These are phyloP conservation scores for Fusarium mangiferae DNA, from an alignment of 2,329 filamentous ascomycete species.

Conservation along the genomic window DNA sequence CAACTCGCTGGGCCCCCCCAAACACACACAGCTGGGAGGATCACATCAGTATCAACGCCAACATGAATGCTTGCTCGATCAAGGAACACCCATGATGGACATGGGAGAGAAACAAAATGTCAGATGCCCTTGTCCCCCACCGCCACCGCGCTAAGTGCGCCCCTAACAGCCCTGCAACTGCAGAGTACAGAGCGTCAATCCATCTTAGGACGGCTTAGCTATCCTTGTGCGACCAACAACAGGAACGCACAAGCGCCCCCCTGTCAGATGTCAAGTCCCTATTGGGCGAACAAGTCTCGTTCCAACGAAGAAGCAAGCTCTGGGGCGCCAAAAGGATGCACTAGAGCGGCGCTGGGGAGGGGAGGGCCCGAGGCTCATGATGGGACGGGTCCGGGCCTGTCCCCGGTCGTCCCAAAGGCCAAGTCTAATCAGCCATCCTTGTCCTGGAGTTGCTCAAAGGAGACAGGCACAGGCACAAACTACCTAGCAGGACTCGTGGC, in stretches of 20 bases:
- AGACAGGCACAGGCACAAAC: neutral
- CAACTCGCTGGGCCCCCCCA: neutral
- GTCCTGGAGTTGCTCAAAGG: neutral
- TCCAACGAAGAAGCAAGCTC: constrained; percentile 7
- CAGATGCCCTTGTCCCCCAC: constrained; percentile 18
- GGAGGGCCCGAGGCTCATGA: constrained; percentile 26
- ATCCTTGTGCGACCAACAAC: constrained; percentile 35
- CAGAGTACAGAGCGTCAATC: constrained; percentile 21
- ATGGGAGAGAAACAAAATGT: constrained; percentile 24
- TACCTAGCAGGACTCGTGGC: neutral
- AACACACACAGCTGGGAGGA: neutral
- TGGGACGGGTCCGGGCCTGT: constrained; percentile 5
- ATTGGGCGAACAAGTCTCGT: constrained; percentile 28
- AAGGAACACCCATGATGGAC: constrained; percentile 9
- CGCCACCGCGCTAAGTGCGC: constrained; percentile 34
- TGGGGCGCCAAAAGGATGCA: constrained; percentile 14
- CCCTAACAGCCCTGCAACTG: constrained; percentile 32
- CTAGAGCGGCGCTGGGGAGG: constrained; percentile 22
- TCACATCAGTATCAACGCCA: neutral
- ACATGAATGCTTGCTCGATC: neutral
- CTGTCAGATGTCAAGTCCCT: constrained; percentile 7
- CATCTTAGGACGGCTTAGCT: constrained; percentile 15
- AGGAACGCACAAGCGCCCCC: constrained; percentile 34
- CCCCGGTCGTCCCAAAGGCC: neutral
- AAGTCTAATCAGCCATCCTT: constrained; percentile 21